phyloP scores from a whole-genome alignment of 2,329 filamentous ascomycete genomes.

The Fusarium chuoi region DNA sequence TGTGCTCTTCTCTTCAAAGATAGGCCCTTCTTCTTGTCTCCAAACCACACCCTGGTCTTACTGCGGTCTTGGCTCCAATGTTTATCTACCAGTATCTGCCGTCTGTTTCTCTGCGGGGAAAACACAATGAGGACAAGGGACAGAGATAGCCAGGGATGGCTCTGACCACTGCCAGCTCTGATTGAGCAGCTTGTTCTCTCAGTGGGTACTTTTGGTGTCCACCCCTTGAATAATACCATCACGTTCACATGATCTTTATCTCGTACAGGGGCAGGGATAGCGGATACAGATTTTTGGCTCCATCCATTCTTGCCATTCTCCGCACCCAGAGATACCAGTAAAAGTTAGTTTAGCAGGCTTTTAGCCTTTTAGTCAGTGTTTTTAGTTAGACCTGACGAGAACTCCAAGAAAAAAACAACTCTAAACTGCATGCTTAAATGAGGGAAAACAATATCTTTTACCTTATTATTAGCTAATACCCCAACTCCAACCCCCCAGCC shows the following conservation, averaged over 20 bases:
- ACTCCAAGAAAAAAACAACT: slow-evolving; percentile 7
- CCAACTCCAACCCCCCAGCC: slow-evolving; percentile 25
- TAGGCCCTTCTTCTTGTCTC: slow-evolving; percentile 4
- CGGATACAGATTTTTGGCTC: not conserved
- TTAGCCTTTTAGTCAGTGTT: slow-evolving; percentile 29
- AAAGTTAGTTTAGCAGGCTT: slow-evolving; percentile 5
- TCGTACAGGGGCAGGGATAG: slow-evolving; percentile 12
- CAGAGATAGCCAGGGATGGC: slow-evolving; percentile 1
- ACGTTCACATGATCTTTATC: slow-evolving; percentile 35
- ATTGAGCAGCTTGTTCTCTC: not conserved
- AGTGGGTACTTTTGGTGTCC: slow-evolving; percentile 10
- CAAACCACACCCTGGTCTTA: slow-evolving; percentile 15
- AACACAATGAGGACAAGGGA: not conserved
- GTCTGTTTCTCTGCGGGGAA: slow-evolving; percentile 36
- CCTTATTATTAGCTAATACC: slow-evolving; percentile 40
- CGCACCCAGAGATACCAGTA: slow-evolving; percentile 6
- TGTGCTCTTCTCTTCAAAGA: slow-evolving; percentile 3
- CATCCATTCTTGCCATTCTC: slow-evolving; percentile 5
- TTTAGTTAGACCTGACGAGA: slow-evolving; percentile 4
- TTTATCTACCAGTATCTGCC: slow-evolving; percentile 38
- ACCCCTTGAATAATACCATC: slow-evolving; percentile 2
- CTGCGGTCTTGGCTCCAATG: slow-evolving; percentile 27
- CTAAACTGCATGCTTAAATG: slow-evolving; percentile 30
- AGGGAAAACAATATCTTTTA: slow-evolving; percentile 23
- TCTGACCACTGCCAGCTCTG: not conserved